phyloP scores from a whole-genome alignment of 2,329 filamentous ascomycete genomes.

The Claviceps humidiphila region DNA sequence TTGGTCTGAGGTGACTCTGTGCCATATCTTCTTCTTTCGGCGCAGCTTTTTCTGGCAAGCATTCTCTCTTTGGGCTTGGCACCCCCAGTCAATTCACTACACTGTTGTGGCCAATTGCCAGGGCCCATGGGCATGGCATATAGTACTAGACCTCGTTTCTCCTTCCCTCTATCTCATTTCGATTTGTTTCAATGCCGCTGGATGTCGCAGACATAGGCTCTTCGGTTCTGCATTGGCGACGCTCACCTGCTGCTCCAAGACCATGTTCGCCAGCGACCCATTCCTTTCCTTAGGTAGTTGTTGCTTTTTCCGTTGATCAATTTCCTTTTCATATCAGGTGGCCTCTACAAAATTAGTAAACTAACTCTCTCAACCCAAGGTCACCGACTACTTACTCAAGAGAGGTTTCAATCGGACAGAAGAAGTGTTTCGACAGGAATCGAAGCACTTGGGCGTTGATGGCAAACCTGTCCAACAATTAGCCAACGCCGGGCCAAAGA shows the following conservation, averaged over 20 bases:
- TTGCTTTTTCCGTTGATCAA: background rate
- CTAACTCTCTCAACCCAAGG: conserved; percentile 24
- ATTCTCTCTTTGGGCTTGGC: background rate
- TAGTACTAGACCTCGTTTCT: background rate
- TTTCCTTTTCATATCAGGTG: background rate
- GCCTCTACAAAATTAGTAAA: background rate
- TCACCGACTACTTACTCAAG: conserved; percentile 91
- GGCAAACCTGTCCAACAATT: conserved; percentile 60
- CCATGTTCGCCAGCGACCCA: background rate
- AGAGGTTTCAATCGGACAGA: conserved; percentile 90
- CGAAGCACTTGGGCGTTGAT: conserved; percentile 66
- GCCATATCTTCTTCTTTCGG: conserved; percentile 9
- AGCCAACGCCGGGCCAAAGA: conserved; percentile 60
- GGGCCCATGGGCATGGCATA: background rate
- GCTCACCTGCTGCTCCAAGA: background rate
- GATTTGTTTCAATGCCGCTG: background rate
- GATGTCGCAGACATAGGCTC: background rate
- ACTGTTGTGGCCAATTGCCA: background rate
- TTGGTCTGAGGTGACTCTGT: background rate
- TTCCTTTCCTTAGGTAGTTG: no score
- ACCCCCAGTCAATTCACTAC: background rate
- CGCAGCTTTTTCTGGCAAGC: background rate
- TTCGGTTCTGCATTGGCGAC: no score
- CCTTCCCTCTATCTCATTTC: no score
- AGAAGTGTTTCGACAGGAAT: conserved; percentile 83